Conservation (phyloP, 179 eudicot genomes). For the Silene coronaria region DNA sequence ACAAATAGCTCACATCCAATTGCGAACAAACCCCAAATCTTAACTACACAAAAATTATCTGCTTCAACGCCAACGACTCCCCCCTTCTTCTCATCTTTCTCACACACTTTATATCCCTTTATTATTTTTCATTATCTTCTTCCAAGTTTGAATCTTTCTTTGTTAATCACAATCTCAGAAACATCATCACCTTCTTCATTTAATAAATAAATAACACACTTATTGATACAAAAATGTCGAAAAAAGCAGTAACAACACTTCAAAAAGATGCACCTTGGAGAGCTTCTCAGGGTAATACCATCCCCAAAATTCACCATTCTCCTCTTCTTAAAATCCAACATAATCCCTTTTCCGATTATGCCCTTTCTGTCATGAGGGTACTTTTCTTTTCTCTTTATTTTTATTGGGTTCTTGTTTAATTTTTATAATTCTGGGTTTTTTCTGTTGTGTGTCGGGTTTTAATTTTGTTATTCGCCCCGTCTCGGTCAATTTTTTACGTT, state of each 20-base stretch:
- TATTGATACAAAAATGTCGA: conserved; percentile 37
- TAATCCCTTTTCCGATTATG: conserved; percentile 56
- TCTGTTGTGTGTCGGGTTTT: not conserved
- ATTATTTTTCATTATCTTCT: not conserved
- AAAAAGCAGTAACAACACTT: conserved; percentile 45
- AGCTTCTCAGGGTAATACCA: conserved; percentile 50
- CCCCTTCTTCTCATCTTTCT: not conserved
- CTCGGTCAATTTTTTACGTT: too few relatives aligned
- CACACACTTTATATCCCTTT: not conserved
- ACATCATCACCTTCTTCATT: too few relatives aligned
- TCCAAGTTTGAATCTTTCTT: not conserved
- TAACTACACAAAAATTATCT: conserved; percentile 11
- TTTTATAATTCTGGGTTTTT: not conserved
- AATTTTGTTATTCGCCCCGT: too few relatives aligned
- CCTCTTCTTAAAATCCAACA: conserved; percentile 63
- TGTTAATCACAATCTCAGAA: not conserved
- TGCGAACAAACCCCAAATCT: not conserved
- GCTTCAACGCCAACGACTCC: conserved; percentile 6
- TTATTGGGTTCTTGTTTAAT: not conserved
- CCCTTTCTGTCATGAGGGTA: conserved; percentile 72
- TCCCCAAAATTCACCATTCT: conserved; percentile 79
- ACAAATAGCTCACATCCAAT: not conserved
- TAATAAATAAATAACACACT: not conserved
- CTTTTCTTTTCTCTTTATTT: not conserved
- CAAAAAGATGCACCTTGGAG: conserved; percentile 87